These are phyloP conservation scores for Dimargaris cristalligena DNA, from an alignment of 192 early-diverging fungal species.

Conservation along the genomic window DNA sequence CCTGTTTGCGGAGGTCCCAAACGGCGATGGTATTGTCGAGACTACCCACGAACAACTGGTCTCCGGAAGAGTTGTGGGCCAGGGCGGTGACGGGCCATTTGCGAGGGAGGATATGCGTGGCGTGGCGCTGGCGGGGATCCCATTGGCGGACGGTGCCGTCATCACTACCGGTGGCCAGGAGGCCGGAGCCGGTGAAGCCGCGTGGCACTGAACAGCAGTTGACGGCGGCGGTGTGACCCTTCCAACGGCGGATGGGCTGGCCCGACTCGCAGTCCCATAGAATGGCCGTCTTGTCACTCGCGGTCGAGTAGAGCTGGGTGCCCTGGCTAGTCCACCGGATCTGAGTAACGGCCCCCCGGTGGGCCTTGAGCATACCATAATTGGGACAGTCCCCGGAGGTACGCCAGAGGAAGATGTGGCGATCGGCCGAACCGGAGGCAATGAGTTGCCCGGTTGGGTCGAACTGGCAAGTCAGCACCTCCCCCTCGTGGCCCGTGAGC, in stretches of 20 bases:
- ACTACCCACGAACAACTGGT: conserved; percentile 68
- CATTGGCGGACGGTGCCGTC: conserved; percentile 65
- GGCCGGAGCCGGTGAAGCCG: conserved; percentile 40
- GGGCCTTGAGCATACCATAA: conserved; percentile 73
- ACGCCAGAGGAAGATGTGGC: conserved; percentile 83
- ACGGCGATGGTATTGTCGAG: conserved; percentile 77
- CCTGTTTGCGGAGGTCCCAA: conserved; percentile 77
- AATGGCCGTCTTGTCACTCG: conserved; percentile 59
- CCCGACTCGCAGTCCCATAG: conserved; percentile 77
- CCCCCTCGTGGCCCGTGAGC: conserved; percentile 62
- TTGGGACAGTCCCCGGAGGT: conserved; percentile 82
- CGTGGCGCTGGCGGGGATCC: conserved; percentile 49
- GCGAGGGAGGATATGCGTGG: conserved; percentile 38
- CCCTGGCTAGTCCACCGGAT: conserved; percentile 77
- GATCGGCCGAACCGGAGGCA: conserved; percentile 68
- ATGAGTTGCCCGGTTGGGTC: conserved; percentile 66
- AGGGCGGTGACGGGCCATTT: conserved; percentile 60
- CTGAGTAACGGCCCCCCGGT: conserved; percentile 70
- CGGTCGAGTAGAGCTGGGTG: conserved; percentile 65
- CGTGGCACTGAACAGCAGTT: conserved; percentile 61
- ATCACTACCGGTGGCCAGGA: conserved; percentile 70
- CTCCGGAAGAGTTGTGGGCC: conserved; percentile 54
- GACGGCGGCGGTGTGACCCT: conserved; percentile 64
- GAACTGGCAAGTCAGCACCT: conserved; percentile 72
- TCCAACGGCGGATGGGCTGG: conserved; percentile 60